Evolutionary conservation across 2,329 filamentous ascomycete genomes (phyloP), one percentile per base, ranked within the genome.

Genomic region (Leptographium radiaticola): DNA sequence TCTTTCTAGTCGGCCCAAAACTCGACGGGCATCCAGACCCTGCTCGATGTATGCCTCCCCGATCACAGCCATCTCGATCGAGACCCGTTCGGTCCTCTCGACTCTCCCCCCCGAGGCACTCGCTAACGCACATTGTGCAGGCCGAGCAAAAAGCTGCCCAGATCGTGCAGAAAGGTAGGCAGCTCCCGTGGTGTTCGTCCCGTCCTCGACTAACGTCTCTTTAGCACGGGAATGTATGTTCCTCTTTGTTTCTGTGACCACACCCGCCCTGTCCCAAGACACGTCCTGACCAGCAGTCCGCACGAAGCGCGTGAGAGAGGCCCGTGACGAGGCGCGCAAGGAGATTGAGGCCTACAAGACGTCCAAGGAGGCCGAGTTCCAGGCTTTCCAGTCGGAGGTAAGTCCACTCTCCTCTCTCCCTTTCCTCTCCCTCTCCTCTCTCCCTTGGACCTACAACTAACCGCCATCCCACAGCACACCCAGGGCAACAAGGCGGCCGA

Each of bases 101-200:
- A 25, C 25, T 25, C n/a, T n/a, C n/a, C n/a, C n/a, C n/a, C n/a
- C n/a, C n/a, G n/a, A n/a, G n/a, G n/a, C n/a, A n/a, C n/a, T n/a
- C n/a, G n/a, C n/a, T 11, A 34, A 34, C 11, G 33, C 7, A 34
- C 43, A 5, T 31, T 15, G 4, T 16, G 9, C n/a, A 97, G 91
- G 90, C 93, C 64, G 93, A 98, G 80, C 86, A 89, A 72, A 91
- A 97, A 71, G 93, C 93, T 58, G 91, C 95, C 74, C 96, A 96
- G 80, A 98, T 98, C 69, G 90, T 98, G 55, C 91, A 97, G 71
- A 89, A 93, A 80, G 87, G 91, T 94, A 70, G 57, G 74, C 68
- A 40, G 25, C 5, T 13, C 6, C 40, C 47, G 43, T 13, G 11
- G 16, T 25, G 2, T 9, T 36, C 2, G 34, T 10, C 4, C 9